Evolutionary conservation across 495 filamentous ascomycete species (phyloP), one percentile per base, ranked within the genome.

Genomic region (Rostrohypoxylon terebratum): DNA sequence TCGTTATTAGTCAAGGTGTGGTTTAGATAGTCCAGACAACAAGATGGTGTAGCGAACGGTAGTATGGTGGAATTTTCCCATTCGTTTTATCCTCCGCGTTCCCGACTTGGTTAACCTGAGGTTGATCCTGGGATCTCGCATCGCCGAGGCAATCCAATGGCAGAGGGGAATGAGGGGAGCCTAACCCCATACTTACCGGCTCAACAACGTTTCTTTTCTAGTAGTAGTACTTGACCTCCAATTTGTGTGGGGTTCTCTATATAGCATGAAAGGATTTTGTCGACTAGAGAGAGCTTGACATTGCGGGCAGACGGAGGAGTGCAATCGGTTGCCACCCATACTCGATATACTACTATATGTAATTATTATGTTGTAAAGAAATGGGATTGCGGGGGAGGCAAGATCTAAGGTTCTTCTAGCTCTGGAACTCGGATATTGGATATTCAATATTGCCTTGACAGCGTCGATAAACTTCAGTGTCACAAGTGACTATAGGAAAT

Each of bases 111-210:
- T 51, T 66, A 69, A 61, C 44, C 58, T 63, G 16, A 62, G 61
- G 71, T 63, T 50, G 71, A 74, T 74, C 71, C 58, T 45, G 57
- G 71, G 60, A 66, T 74, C 62, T 69, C 48, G 66, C 66, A 66
- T 66, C 42, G 48, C 18, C 47, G 23, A 50, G 50, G 44, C 40
- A 44, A 45, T 10, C 66, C 62, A 69, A 74, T 69, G 20, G 53
- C 23, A 55, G 25, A 3, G 36, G 31, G 53, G 42, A 36, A 63
- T 48, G 40, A 55, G 25, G 38, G 4, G 47, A 34, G 23, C 21
- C 18, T 34, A 58, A 33, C 40, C 16, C 48, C 42, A 45, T 25
- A 73, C 71, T 62, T 69, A 28, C 71, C 71, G 66, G 51, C 58
- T 57, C 55, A 36, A 62, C 44, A 64, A 45, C 14, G 20, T 11